A percentile compares a stretch with the other conserved stretches of the same genome.
phyloP scores from a whole-genome alignment of 2,329 filamentous ascomycete species.

The Chaetomiaceae sp. region DNA sequence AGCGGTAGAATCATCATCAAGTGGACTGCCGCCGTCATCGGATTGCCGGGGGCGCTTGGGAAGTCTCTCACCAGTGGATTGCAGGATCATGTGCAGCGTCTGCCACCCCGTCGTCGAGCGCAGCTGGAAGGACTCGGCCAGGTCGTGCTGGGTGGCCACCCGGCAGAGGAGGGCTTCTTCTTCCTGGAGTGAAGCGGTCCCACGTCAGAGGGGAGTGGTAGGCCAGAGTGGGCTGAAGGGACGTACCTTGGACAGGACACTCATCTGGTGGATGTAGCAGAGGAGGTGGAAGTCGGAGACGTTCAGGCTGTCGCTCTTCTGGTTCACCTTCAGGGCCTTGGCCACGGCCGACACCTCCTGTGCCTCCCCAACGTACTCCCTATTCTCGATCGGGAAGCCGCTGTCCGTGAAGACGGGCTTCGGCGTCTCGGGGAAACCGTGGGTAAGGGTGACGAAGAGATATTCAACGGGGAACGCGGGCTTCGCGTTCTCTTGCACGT shows the following conservation, averaged over 20 bases:
- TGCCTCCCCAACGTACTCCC: constrained; percentile 77
- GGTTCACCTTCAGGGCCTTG: constrained; percentile 60
- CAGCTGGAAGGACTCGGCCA: constrained; percentile 75
- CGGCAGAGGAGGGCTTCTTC: constrained; percentile 83
- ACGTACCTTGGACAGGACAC: constrained; percentile 77
- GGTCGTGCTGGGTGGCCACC: constrained; percentile 76
- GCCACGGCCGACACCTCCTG: constrained; percentile 71
- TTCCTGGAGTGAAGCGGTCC: constrained; percentile 56
- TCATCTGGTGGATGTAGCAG: constrained; percentile 77
- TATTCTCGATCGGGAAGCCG: constrained; percentile 86
- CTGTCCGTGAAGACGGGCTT: constrained; percentile 70
- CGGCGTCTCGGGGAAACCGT: constrained; percentile 83
- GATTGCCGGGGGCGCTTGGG: constrained; percentile 61
- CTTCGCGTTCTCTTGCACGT: constrained; percentile 95
- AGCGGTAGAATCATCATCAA: background rate
- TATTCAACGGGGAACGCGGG: constrained; percentile 96
- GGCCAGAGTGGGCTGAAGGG: background rate
- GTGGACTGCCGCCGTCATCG: constrained; percentile 29
- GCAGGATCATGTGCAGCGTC: constrained; percentile 85
- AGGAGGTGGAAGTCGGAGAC: constrained; percentile 93
- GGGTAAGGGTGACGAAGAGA: constrained; percentile 88
- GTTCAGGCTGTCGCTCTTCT: constrained; percentile 54
- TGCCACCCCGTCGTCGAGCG: constrained; percentile 89
- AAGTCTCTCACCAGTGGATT: constrained; percentile 96
- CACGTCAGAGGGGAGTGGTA: constrained; percentile 2